These are phyloP conservation scores for Aurantiochytrium sp. DNA, from an alignment of 108 stramenopile species.

Conservation along the genomic window DNA sequence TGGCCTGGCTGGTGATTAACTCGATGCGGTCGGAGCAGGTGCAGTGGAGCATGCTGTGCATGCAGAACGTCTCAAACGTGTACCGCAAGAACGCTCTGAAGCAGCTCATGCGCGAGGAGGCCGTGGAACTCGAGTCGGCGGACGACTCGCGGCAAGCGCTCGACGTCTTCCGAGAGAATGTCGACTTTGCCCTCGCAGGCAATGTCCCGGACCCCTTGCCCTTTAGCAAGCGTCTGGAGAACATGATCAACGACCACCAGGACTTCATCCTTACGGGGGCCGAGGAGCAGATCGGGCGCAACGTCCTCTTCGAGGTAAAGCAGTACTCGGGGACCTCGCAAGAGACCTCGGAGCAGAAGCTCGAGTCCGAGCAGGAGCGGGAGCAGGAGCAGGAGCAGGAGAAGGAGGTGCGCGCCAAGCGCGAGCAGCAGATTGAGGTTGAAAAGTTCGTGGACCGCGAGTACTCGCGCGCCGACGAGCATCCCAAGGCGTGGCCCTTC, in stretches of 20 bases:
- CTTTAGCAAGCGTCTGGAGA: background rate
- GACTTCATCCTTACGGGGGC: slow-evolving; percentile 9
- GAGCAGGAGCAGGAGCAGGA: slow-evolving; percentile 47
- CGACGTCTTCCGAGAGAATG: slow-evolving; percentile 30
- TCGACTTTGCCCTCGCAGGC: slow-evolving; percentile 35
- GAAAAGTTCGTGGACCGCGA: slow-evolving; percentile 38
- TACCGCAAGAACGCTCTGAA: slow-evolving; percentile 33
- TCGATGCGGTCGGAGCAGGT: slow-evolving; percentile 34
- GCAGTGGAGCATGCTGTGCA: slow-evolving; percentile 30
- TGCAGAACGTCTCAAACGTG: slow-evolving; percentile 41
- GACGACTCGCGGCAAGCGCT: background rate
- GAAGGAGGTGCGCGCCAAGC: slow-evolving; percentile 33
- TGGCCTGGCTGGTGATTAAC: slow-evolving; percentile 39
- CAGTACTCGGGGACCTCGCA: background rate
- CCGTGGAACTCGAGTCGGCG: background rate
- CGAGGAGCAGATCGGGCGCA: slow-evolving; percentile 6
- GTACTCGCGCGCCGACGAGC: slow-evolving; percentile 42
- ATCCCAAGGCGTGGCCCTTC: slow-evolving; percentile 34
- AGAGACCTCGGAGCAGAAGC: slow-evolving; percentile 28
- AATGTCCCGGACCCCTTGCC: slow-evolving; percentile 35
- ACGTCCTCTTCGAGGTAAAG: background rate
- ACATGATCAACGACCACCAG: slow-evolving; percentile 28
- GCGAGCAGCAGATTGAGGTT: slow-evolving; percentile 38
- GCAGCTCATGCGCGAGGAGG: background rate
- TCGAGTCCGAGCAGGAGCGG: slow-evolving; percentile 41